A percentile compares a stretch with the other conserved stretches of the same genome.
These are phyloP conservation scores for Skeletonema tropicum DNA, from an alignment of 108 stramenopile species.

Conservation along the genomic window DNA sequence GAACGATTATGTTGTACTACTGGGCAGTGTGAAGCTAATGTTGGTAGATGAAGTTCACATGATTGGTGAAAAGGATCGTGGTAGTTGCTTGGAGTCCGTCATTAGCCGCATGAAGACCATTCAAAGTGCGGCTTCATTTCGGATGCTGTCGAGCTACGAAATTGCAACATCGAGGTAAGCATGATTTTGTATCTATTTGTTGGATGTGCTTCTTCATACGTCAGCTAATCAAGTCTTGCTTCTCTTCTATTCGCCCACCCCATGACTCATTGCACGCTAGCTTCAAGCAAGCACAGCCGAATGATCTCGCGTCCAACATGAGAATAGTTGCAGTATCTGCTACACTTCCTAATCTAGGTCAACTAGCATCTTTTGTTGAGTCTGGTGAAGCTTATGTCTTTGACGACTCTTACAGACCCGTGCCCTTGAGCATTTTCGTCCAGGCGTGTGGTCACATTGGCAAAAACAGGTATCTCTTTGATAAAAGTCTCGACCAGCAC, in stretches of 20 bases:
- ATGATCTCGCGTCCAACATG: slow-evolving; percentile 71
- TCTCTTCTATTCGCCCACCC: background rate
- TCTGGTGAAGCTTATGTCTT: slow-evolving; percentile 86
- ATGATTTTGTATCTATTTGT: background rate
- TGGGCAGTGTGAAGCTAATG: slow-evolving; percentile 90
- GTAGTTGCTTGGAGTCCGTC: slow-evolving; percentile 88
- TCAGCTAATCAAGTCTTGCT: background rate
- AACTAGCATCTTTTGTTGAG: slow-evolving; percentile 88
- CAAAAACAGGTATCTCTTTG: slow-evolving; percentile 88
- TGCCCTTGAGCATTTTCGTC: slow-evolving; percentile 83
- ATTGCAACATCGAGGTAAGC: slow-evolving; percentile 49
- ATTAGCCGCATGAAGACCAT: slow-evolving; percentile 92
- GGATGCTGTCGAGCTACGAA: slow-evolving; percentile 24
- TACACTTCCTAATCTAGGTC: slow-evolving; percentile 92
- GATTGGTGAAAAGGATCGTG: slow-evolving; percentile 87
- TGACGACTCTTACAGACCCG: slow-evolving; percentile 90
- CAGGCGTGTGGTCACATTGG: slow-evolving; percentile 69
- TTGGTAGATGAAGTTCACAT: slow-evolving; percentile 96
- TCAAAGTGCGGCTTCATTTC: slow-evolving; percentile 58
- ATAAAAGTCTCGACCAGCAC: slow-evolving; percentile 71
- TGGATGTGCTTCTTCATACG: background rate
- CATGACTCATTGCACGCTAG: slow-evolving; percentile 28
- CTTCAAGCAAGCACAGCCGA: slow-evolving; percentile 59
- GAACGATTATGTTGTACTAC: slow-evolving; percentile 89
- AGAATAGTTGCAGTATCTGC: slow-evolving; percentile 93